These are phyloP conservation scores for Luffa aegyptiaca DNA, from an alignment of 306 rosid genomes.

Conservation along the genomic window DNA sequence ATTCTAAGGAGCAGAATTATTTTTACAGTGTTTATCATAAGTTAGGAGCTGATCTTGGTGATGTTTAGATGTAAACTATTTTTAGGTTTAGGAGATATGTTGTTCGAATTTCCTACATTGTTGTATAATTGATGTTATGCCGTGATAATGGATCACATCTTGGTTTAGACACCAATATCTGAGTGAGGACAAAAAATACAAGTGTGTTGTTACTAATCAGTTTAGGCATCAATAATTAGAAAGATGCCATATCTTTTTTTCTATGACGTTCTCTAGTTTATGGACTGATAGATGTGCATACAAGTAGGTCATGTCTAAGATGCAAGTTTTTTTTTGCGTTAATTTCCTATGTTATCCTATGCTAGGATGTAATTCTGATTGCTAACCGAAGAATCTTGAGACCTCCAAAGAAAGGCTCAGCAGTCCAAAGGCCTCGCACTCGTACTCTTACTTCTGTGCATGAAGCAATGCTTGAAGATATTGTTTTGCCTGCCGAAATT, in stretches of 20 bases:
- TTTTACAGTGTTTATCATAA: background rate
- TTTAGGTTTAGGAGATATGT: background rate
- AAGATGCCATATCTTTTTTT: background rate
- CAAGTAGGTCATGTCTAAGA: background rate
- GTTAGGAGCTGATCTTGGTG: background rate
- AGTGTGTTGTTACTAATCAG: background rate
- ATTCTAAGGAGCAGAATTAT: background rate
- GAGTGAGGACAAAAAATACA: background rate
- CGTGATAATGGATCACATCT: background rate
- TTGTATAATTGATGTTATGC: background rate
- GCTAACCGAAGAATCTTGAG: conserved; percentile 60
- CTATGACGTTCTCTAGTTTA: background rate
- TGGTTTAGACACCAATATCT: background rate
- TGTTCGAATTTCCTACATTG: background rate
- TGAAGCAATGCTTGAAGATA: conserved; percentile 59
- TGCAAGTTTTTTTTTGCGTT: background rate
- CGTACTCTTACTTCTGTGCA: conserved; percentile 69
- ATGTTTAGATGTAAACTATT: background rate
- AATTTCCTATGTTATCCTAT: background rate
- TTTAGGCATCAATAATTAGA: background rate
- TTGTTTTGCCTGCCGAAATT: conserved; percentile 69
- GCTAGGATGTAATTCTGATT: conserved; percentile 50
- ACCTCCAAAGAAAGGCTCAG: conserved; percentile 81
- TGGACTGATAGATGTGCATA: background rate
- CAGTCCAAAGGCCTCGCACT: conserved; percentile 55